Evolutionary conservation across 495 filamentous ascomycete species (phyloP).

Genomic region (Letharia columbiana): DNA sequence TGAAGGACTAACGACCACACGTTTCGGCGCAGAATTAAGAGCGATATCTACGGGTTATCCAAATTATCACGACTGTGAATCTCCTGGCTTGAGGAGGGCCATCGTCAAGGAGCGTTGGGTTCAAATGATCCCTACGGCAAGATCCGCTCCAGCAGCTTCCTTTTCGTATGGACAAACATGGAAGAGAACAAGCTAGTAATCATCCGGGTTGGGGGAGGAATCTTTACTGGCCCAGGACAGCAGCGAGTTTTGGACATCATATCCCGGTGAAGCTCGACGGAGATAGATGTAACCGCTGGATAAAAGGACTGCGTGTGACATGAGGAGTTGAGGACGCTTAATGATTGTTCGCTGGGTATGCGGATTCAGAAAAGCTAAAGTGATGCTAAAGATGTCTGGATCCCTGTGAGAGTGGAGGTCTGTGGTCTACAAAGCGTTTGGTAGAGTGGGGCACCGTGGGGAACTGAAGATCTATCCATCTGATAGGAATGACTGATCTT

Average conservation of each 20-base stretch:
- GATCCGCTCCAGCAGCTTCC: neutral
- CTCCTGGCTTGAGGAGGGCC: neutral
- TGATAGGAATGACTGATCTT: neutral
- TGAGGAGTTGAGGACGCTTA: neutral
- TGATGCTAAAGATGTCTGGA: neutral
- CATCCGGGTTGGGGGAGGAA: neutral
- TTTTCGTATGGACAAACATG: neutral
- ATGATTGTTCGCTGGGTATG: neutral
- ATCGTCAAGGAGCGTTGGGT: neutral
- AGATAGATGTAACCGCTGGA: neutral
- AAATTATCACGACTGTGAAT: neutral
- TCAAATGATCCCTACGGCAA: neutral
- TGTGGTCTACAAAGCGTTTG: neutral
- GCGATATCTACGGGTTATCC: neutral
- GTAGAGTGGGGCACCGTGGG: neutral
- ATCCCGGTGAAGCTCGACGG: neutral
- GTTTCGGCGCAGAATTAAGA: neutral
- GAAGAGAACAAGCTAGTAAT: neutral
- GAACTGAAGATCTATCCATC: neutral
- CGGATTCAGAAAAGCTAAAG: neutral
- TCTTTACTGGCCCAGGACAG: neutral
- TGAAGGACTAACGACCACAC: neutral
- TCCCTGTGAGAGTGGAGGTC: neutral
- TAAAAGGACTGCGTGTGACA: neutral
- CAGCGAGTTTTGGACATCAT: neutral